A percentile compares a stretch with the other conserved stretches of the same genome.
Evolutionary conservation across 208 protist species (phyloP).

Genomic region (Crithidia expoeki): DNA sequence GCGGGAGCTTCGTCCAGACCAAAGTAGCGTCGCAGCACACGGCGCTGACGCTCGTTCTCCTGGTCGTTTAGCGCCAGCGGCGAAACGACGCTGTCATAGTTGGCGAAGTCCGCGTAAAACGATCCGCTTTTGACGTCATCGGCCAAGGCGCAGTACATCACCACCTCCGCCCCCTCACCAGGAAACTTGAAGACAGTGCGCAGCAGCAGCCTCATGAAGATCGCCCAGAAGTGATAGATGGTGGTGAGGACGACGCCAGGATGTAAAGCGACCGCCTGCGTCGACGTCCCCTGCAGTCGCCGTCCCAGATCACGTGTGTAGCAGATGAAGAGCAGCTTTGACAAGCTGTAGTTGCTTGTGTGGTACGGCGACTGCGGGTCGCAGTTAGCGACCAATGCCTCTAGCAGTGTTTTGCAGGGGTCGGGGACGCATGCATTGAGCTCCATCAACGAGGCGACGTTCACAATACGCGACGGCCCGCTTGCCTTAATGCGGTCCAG

Average conservation of each 20-base stretch:
- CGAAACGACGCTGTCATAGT: constrained; percentile 37
- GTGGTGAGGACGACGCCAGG: constrained; percentile 55
- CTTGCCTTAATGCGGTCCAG: constrained; percentile 35
- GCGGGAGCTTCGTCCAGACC: constrained; percentile 16
- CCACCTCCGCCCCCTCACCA: constrained; percentile 52
- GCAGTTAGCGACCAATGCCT: constrained; percentile 45
- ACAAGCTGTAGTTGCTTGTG: constrained; percentile 58
- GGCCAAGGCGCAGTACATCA: constrained; percentile 45
- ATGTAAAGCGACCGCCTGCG: constrained; percentile 36
- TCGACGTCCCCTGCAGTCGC: constrained; percentile 36
- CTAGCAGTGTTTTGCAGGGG: constrained; percentile 37
- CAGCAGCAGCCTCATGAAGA: constrained; percentile 45
- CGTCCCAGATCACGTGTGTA: constrained; percentile 54
- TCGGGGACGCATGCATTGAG: constrained; percentile 44
- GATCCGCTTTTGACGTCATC: constrained; percentile 33
- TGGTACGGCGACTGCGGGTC: constrained; percentile 29
- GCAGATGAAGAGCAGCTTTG: constrained; percentile 58
- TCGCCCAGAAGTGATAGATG: constrained; percentile 44
- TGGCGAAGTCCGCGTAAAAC: constrained; percentile 48
- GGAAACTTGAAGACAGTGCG: constrained; percentile 60
- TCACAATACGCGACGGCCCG: constrained; percentile 49
- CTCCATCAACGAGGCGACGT: constrained; percentile 57
- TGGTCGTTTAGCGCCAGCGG: constrained; percentile 36
- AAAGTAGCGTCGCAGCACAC: constrained; percentile 47
- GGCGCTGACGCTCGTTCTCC: constrained; percentile 41